Percentiles rank a stretch among this genome's conserved stretches.
These are phyloP conservation scores for Salvia splendens DNA, from an alignment of 257 asterid genomes.

Conservation along the genomic window DNA sequence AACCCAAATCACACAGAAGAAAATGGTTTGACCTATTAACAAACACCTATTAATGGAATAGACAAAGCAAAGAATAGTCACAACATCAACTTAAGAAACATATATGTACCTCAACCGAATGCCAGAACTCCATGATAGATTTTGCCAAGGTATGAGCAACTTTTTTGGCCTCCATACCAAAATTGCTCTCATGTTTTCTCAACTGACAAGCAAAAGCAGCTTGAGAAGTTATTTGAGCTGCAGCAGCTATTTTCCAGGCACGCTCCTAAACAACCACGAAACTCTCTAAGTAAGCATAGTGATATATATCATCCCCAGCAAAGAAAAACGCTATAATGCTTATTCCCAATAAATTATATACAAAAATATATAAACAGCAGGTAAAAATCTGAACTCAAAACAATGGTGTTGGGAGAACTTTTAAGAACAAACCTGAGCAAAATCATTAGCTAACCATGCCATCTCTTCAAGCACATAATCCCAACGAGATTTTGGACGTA, in stretches of 20 bases:
- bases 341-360: conserved; percentile 10
- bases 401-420: conserved; percentile 14
- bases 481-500: conserved; percentile 73
- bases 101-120: conserved; percentile 58
- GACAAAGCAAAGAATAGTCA: conserved; percentile 2
- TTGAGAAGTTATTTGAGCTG: conserved; percentile 58
- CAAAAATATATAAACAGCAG: conserved; percentile 22
- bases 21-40: conserved; percentile 6
- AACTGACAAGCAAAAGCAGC: conserved; percentile 55
- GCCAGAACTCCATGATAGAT: conserved; percentile 87
- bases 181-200: conserved; percentile 48
- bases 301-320: conserved; percentile 17
- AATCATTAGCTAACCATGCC: conserved; percentile 98
- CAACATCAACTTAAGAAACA: too few species aligned
- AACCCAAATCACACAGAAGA: conserved; percentile 17
- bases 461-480: conserved; percentile 93
- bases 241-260: conserved; percentile 77
- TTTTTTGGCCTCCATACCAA: conserved; percentile 54
- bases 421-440: conserved; percentile 74
- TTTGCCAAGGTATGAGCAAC: conserved; percentile 67
- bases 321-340: neutral
- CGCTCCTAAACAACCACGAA: conserved; percentile 67
- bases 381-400: conserved; percentile 23
- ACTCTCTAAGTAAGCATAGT: conserved; percentile 22
- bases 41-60: conserved; percentile 20